These are phyloP conservation scores for Physocladia obscura DNA, from an alignment of 192 early-diverging fungal species.

Conservation along the genomic window DNA sequence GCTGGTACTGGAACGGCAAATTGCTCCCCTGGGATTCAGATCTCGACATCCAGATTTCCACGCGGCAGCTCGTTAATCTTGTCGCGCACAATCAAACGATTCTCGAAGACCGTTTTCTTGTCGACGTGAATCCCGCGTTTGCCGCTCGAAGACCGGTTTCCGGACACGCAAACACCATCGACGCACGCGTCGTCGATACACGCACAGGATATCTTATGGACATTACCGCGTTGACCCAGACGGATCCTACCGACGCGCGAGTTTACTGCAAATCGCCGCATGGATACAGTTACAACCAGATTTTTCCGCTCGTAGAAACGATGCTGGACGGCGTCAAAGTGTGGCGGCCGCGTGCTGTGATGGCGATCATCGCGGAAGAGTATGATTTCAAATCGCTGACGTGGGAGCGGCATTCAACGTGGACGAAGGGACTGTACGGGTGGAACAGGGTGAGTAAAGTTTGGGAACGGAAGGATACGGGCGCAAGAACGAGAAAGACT, in stretches of 20 bases:
- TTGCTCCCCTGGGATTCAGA: constrained; percentile 43
- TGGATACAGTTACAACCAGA: not conserved
- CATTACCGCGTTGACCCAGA: constrained; percentile 37
- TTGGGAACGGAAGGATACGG: too few species aligned
- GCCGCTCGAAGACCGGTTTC: constrained; percentile 9
- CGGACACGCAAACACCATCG: constrained; percentile 33
- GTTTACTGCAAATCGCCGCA: constrained; percentile 37
- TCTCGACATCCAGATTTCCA: constrained; percentile 29
- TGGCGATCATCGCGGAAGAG: constrained; percentile 8
- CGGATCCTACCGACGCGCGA: not conserved
- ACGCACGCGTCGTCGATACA: constrained; percentile 42
- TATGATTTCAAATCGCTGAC: not conserved
- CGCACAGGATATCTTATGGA: constrained; percentile 33
- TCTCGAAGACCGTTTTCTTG: constrained; percentile 30
- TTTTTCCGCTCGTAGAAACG: constrained; percentile 24
- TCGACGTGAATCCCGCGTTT: constrained; percentile 38
- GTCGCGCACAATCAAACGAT: constrained; percentile 11
- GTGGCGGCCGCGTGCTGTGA: constrained; percentile 31
- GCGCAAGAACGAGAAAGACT: too few species aligned
- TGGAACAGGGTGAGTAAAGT: not conserved
- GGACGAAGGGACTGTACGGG: not conserved
- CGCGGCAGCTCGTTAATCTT: not conserved
- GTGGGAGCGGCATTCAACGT: not conserved
- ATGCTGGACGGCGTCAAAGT: constrained; percentile 31
- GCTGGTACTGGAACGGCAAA: constrained; percentile 39